These are phyloP conservation scores for Lactarius sp. DNA, from an alignment of 768 basidiomycete species.

Conservation along the genomic window DNA sequence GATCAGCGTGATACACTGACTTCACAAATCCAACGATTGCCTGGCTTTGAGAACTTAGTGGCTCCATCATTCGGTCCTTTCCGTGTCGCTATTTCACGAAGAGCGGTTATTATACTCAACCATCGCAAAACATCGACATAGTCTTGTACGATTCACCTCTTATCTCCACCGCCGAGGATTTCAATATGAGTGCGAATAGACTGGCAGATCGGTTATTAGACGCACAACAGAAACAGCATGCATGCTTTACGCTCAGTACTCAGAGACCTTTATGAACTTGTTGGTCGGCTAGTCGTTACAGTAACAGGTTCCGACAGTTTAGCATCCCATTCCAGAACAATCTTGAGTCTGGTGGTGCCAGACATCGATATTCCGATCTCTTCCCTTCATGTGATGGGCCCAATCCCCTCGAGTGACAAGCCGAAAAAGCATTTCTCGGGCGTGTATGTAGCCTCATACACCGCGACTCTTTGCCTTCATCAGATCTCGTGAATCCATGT, in stretches of 20 bases:
- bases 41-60: background rate
- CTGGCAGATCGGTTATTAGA: background rate
- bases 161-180: background rate
- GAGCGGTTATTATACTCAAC: too few species aligned
- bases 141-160: background rate
- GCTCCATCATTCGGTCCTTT: background rate
- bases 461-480: constrained; percentile 3
- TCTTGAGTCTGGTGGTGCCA: background rate
- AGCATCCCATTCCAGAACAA: background rate
- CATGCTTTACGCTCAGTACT: background rate
- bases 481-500: background rate
- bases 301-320: background rate
- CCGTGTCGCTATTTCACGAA: background rate
- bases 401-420: background rate
- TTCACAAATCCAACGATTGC: background rate
- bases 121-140: background rate
- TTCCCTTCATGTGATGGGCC: constrained; percentile 7
- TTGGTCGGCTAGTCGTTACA: background rate
- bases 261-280: background rate
- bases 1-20: background rate
- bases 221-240: background rate
- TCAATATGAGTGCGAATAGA: background rate
- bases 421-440: background rate
- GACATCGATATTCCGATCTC: constrained; percentile 3
- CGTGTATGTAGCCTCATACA: constrained; percentile 2